Evolutionary conservation across 495 filamentous ascomycete species (phyloP).

Genomic region (Tuber borchii): DNA sequence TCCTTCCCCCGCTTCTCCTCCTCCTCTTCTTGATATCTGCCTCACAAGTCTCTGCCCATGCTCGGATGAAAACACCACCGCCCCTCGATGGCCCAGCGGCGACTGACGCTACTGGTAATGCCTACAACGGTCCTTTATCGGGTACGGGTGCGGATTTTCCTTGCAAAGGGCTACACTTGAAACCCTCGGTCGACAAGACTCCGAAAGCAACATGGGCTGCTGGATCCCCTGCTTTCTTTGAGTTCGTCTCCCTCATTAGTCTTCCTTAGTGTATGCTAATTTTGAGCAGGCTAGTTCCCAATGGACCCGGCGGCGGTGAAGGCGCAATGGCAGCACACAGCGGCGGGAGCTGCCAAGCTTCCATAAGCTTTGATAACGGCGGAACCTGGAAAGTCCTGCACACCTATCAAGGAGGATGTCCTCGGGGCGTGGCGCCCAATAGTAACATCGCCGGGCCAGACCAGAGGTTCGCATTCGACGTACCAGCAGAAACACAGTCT

Average conservation of each 20-base stretch:
- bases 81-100: conserved; percentile 26
- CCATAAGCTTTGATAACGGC: conserved; percentile 46
- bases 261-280: conserved; percentile 33
- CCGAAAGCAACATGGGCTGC: conserved; percentile 49
- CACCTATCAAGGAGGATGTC: conserved; percentile 46
- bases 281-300: conserved; percentile 45
- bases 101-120: conserved; percentile 26
- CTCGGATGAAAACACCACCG: conserved; percentile 22
- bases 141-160: conserved; percentile 43
- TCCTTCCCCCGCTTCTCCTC: conserved; percentile 3
- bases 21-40: conserved; percentile 13
- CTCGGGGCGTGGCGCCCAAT: conserved; percentile 27
- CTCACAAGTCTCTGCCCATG: conserved; percentile 28
- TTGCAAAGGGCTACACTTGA: conserved; percentile 48
- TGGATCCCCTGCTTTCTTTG: conserved; percentile 45
- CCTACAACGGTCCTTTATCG: conserved; percentile 30
- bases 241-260: conserved; percentile 18
- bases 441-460: conserved; percentile 41
- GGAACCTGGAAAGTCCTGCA: conserved; percentile 45
- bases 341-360: conserved; percentile 49
- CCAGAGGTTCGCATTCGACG: conserved; percentile 47
- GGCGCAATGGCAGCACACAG: conserved; percentile 44
- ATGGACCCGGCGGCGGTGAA: conserved; percentile 40
- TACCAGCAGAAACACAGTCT: conserved; percentile 46
- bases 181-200: conserved; percentile 23